These are phyloP conservation scores for Butyriboletus appendiculatus DNA, from an alignment of 1,284 basidiomycete genomes.

Conservation along the genomic window DNA sequence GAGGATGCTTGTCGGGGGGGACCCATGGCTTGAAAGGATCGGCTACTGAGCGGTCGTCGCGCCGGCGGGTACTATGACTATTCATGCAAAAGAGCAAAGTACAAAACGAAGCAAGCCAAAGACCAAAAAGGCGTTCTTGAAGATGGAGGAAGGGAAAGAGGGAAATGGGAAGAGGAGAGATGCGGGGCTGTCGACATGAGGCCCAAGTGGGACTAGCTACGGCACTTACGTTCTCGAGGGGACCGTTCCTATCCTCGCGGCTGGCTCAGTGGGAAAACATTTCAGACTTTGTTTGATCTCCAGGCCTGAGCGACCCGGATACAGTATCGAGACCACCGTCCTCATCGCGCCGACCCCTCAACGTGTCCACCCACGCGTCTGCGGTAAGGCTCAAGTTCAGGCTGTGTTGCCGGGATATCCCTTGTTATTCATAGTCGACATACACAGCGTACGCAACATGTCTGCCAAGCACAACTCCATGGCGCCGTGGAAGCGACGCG, in stretches of 20 bases:
- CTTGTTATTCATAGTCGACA: neutral
- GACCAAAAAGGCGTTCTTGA: neutral
- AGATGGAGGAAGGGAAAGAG: constrained; percentile 18
- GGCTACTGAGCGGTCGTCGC: constrained; percentile 31
- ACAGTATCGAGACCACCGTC: neutral
- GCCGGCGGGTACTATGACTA: constrained; percentile 24
- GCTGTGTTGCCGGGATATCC: neutral
- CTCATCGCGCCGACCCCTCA: neutral
- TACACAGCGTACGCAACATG: constrained; percentile 19
- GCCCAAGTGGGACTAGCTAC: constrained; percentile 29
- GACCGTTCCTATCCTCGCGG: neutral
- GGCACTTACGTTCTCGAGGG: constrained; percentile 30
- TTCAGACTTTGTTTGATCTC: neutral
- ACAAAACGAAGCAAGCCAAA: neutral
- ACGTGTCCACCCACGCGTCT: constrained; percentile 7
- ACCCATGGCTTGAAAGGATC: constrained; percentile 30
- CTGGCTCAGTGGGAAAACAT: constrained; percentile 11
- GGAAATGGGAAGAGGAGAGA: constrained; percentile 17
- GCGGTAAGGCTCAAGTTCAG: neutral
- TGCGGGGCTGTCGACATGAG: constrained; percentile 50
- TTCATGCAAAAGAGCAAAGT: constrained; percentile 27
- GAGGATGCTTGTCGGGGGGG: constrained; percentile 24
- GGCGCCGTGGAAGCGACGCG: constrained; percentile 5
- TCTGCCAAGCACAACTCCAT: constrained; percentile 28
- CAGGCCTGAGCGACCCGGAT: constrained; percentile 2